These are phyloP conservation scores for Aspergillus ochraceoroseus DNA, from an alignment of 2,329 filamentous ascomycete genomes.

Conservation along the genomic window DNA sequence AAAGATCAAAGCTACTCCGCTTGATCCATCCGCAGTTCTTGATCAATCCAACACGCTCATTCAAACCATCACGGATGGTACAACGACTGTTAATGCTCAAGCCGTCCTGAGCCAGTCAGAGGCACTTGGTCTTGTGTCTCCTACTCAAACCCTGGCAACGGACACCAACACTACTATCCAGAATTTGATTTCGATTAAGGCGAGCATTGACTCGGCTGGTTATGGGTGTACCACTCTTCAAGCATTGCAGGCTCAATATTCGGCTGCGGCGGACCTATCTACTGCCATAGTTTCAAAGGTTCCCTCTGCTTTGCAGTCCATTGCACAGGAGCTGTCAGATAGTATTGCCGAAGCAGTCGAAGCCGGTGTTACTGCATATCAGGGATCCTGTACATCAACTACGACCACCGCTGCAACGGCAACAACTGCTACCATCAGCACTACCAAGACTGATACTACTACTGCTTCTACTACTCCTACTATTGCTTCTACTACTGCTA, in stretches of 20 bases:
- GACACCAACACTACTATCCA: conserved; percentile 8
- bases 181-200: conserved; percentile 12
- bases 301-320: conserved; percentile 11
- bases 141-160: conserved; percentile 9
- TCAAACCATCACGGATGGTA: conserved; percentile 13
- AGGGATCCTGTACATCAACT: not conserved
- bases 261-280: not conserved
- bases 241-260: conserved; percentile 3
- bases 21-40: conserved; percentile 2
- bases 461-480: not conserved
- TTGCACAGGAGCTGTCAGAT: conserved; percentile 22
- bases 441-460: not conserved
- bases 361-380: conserved; percentile 23
- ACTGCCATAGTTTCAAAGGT: conserved; percentile 1
- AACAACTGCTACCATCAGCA: not conserved
- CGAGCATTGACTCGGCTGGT: conserved; percentile 9
- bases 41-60: conserved; percentile 11
- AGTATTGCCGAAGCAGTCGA: conserved; percentile 28
- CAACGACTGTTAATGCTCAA: conserved; percentile 5
- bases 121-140: conserved; percentile 13
- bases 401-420: not conserved
- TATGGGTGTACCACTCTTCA: conserved; percentile 6
- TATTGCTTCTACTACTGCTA: too few relatives aligned
- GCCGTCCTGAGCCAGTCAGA: conserved; percentile 8
- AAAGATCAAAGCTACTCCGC: conserved; percentile 6